phyloP scores from a whole-genome alignment of 352 stramenopile species.

The Plasmopara halstedii region DNA sequence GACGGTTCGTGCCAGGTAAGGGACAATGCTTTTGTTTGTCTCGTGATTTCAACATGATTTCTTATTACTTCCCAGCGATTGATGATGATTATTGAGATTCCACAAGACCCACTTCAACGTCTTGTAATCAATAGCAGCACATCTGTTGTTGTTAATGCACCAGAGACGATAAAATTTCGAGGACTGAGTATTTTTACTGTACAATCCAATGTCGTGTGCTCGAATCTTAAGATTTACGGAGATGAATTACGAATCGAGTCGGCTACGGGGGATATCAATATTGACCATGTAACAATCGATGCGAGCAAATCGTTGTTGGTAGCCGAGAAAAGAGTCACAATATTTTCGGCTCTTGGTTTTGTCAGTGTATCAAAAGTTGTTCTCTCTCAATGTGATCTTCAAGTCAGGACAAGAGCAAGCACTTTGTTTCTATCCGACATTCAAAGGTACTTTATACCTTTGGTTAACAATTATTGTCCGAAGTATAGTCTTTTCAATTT shows the following conservation, averaged over 20 bases:
- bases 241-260: conserved; percentile 30
- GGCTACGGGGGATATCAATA: conserved; percentile 39
- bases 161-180: conserved; percentile 21
- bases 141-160: conserved; percentile 40
- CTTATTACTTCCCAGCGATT: conserved; percentile 30
- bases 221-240: conserved; percentile 28
- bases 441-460: conserved; percentile 21
- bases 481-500: neutral
- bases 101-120: conserved; percentile 14
- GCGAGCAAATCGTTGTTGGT: conserved; percentile 8
- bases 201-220: conserved; percentile 42
- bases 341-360: conserved; percentile 42
- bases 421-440: conserved; percentile 31
- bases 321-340: conserved; percentile 20
- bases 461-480: neutral
- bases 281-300: conserved; percentile 39
- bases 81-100: conserved; percentile 30
- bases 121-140: conserved; percentile 40
- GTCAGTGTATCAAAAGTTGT: conserved; percentile 37
- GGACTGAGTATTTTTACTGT: conserved; percentile 31
- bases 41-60: too few species aligned
- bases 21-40: neutral
- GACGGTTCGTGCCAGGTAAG: conserved; percentile 62
- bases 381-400: conserved; percentile 46
- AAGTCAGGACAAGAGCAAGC: conserved; percentile 39